Base-by-base conservation (phyloP, 345 rosid genomes). In the Aegle marmelos region DNA sequence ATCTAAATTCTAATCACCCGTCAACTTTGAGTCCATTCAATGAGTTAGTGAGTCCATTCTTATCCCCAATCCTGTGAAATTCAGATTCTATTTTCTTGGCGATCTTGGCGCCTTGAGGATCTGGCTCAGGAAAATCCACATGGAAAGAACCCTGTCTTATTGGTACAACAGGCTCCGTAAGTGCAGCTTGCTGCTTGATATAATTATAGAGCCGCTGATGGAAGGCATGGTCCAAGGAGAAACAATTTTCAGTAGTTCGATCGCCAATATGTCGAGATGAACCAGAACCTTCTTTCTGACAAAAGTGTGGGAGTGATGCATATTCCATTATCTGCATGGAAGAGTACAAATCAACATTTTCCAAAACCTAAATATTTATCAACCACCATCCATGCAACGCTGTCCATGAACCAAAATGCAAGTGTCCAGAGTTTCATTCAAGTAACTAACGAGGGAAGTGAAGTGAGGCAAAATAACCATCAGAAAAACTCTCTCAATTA, bases 301-400 rank as follows among this genome's bases (percentile, higher is more conserved):
- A 94, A 83, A 97, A 97, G 87, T 93, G 98, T 64, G 99, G 99
- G 68, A 97, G 94, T 57, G 99, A 91, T 60, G 88, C 86, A 76
- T 86, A 86, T 82, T 93, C 98, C 94, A 97, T 97, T 82, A 93
- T 76, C 99, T 97, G 90, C 87, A 85, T 79, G 17, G 34, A 76
- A 31, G 70, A 41, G 5, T 60, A 68, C 33, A 22, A 66, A 14
- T 59, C 78, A 85, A 76, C 24, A 57, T 71, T 5, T 85, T 64
- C 72, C 74, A 61, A 78, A 22, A 8, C 11, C 28, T 25, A 45
- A 63, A 30, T 72, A 64, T 54, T 69, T 25, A 39, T 45, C 75
- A 33, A 50, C 62, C 57, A 61, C 34, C 33, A 62, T 37, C 31
- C 63, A 25, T 37, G 75, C 48, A n/a, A 9, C 11, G 53, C 50